phyloP scores from a whole-genome alignment of 805 yeast species.

The Dipodascus albidus region DNA sequence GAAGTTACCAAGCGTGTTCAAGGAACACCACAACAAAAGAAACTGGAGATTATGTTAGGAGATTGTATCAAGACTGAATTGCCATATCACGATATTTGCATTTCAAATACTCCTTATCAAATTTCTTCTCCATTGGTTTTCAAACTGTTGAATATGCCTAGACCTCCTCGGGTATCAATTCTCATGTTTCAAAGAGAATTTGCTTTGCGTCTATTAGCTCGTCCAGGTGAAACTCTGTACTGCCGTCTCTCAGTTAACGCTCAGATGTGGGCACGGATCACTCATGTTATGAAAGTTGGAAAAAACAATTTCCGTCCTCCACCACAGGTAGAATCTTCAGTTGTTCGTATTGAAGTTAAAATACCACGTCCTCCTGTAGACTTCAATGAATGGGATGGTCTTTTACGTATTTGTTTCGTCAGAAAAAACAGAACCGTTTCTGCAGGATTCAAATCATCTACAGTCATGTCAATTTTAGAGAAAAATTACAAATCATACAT shows the following conservation, averaged over 20 bases:
- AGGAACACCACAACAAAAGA: constrained; percentile 89
- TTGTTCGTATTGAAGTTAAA: constrained; percentile 86
- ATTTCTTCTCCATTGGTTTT: constrained; percentile 94
- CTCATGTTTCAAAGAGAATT: constrained; percentile 98
- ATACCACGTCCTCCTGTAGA: constrained; percentile 90
- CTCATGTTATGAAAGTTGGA: constrained; percentile 97
- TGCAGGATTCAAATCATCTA: constrained; percentile 80
- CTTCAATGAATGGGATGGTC: constrained; percentile 94
- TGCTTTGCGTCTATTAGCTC: constrained; percentile 83
- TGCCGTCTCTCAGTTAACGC: constrained; percentile 93
- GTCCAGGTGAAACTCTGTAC: constrained; percentile 92
- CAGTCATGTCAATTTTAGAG: constrained; percentile 71
- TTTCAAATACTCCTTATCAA: constrained; percentile 95
- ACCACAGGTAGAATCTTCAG: constrained; percentile 95
- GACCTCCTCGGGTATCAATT: constrained; percentile 89
- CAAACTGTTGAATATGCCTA: constrained; percentile 78
- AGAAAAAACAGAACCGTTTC: constrained; percentile 87
- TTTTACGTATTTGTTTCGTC: constrained; percentile 80
- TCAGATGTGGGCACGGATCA: constrained; percentile 99
- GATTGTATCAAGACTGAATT: constrained; percentile 93
- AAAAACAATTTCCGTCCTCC: constrained; percentile 96
- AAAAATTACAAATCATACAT: constrained; percentile 78
- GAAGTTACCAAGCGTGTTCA: constrained; percentile 95
- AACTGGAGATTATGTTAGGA: constrained; percentile 82
- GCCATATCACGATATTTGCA: constrained; percentile 92